Conservation (phyloP, 2,329 filamentous ascomycete species). For the Hirsutella rhossiliensis region DNA sequence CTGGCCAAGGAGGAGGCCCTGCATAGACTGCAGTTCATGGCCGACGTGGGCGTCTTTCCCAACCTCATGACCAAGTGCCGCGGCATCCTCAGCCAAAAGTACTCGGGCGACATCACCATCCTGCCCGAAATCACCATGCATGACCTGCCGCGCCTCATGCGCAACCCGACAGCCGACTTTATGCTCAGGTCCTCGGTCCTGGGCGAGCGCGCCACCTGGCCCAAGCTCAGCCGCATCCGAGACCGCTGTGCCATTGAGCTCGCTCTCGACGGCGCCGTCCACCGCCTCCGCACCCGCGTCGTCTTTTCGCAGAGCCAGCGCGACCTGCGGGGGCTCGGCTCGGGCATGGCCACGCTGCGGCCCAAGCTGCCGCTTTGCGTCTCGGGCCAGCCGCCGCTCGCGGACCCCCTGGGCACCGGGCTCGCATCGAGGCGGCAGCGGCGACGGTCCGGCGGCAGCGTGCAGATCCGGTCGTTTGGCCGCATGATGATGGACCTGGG, state of each 20-base stretch:
- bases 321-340: slow-evolving; percentile 37
- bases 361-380: slow-evolving; percentile 8
- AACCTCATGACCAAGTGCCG: slow-evolving; percentile 66
- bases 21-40: slow-evolving; percentile 68
- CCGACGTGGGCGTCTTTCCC: slow-evolving; percentile 70
- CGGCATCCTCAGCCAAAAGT: slow-evolving; percentile 79
- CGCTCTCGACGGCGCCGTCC: slow-evolving; percentile 65
- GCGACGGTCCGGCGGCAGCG: slow-evolving; percentile 37
- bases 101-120: slow-evolving; percentile 92
- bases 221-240: slow-evolving; percentile 70
- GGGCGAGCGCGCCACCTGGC: slow-evolving; percentile 85
- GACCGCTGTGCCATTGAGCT: slow-evolving; percentile 85
- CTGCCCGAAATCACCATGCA: slow-evolving; percentile 65
- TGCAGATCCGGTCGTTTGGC: slow-evolving; percentile 25
- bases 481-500: slow-evolving; percentile 24
- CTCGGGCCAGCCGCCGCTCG: slow-evolving; percentile 8
- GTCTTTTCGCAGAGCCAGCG: slow-evolving; percentile 57
- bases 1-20: slow-evolving; percentile 70
- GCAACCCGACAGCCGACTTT: slow-evolving; percentile 76
- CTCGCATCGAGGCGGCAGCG: slow-evolving; percentile 26
- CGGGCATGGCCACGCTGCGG: slow-evolving; percentile 15
- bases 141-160: slow-evolving; percentile 65
- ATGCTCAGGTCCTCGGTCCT: slow-evolving; percentile 67
- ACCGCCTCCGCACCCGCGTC: slow-evolving; percentile 53
- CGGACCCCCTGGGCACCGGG: slow-evolving; percentile 11